These are phyloP conservation scores for Acephala macrosclerotiorum DNA, from an alignment of 2,329 filamentous ascomycete genomes.

Conservation along the genomic window DNA sequence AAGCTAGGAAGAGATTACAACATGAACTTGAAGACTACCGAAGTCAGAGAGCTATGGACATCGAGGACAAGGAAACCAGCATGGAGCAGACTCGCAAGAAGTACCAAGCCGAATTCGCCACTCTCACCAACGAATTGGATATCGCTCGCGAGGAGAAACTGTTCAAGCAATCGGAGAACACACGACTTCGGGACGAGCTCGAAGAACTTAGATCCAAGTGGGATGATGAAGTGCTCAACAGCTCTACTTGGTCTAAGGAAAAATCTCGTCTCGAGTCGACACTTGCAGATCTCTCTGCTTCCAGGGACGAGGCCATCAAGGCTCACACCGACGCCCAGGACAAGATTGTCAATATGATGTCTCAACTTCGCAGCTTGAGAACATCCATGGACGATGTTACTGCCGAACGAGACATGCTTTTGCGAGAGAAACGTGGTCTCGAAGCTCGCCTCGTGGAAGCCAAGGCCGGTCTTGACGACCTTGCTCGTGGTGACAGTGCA, in stretches of 20 bases:
- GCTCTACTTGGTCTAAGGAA: slow-evolving; percentile 98
- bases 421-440: slow-evolving; percentile 89
- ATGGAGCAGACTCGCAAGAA: slow-evolving; percentile 98
- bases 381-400: slow-evolving; percentile 85
- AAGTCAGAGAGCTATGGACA: slow-evolving; percentile 91
- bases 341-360: slow-evolving; percentile 89
- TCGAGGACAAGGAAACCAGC: slow-evolving; percentile 94
- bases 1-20: slow-evolving; percentile 92
- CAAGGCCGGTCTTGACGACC: slow-evolving; percentile 85
- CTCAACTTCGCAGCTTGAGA: slow-evolving; percentile 85
- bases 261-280: slow-evolving; percentile 91
- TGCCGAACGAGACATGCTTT: slow-evolving; percentile 82
- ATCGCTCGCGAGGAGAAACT: slow-evolving; percentile 88
- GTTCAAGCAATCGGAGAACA: slow-evolving; percentile 87
- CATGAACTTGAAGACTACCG: slow-evolving; percentile 98
- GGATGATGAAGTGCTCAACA: slow-evolving; percentile 98
- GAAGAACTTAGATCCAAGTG: slow-evolving; percentile 95
- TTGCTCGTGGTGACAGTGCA: slow-evolving; percentile 84
- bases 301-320: slow-evolving; percentile 90
- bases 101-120: slow-evolving; percentile 92
- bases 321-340: slow-evolving; percentile 95
- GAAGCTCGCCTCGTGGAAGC: slow-evolving; percentile 88
- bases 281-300: slow-evolving; percentile 85
- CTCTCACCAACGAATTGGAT: slow-evolving; percentile 90
- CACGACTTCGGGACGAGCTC: slow-evolving; percentile 90